Evolutionary conservation across 148 eudicot species (phyloP).

Genomic region (Oxyria digyna): DNA sequence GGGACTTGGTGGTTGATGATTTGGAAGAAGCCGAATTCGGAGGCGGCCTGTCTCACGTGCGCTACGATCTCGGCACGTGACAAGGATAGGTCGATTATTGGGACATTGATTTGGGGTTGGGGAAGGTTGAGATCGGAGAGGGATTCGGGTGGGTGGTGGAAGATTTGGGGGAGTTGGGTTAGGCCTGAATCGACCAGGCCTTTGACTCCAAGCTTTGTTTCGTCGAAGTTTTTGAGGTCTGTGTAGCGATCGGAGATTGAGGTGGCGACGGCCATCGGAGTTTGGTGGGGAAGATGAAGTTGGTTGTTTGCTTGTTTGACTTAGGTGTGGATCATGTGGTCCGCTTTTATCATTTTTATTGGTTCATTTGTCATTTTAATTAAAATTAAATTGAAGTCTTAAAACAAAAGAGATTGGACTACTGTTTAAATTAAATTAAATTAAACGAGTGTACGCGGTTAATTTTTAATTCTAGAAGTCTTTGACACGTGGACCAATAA

Average conservation of each 20-base stretch:
- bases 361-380: too few species aligned
- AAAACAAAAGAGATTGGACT: too few species aligned
- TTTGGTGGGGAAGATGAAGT: background rate
- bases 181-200: conserved; percentile 65
- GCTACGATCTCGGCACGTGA: conserved; percentile 23
- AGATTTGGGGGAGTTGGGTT: conserved; percentile 40
- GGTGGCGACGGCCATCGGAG: background rate
- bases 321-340: too few species aligned
- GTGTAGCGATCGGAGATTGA: background rate
- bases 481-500: too few species aligned
- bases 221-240: conserved; percentile 47
- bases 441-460: too few species aligned
- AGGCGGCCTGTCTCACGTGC: conserved; percentile 25
- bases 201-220: conserved; percentile 59
- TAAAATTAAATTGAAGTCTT: too few species aligned
- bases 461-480: too few species aligned
- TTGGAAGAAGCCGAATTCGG: conserved; percentile 52
- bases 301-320: background rate
- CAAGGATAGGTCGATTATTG: conserved; percentile 38
- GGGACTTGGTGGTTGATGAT: conserved; percentile 48
- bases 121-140: conserved; percentile 12
- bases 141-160: conserved; percentile 38
- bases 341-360: too few species aligned
- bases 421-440: too few species aligned
- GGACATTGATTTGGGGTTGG: conserved; percentile 13